These are phyloP conservation scores for Copromyces sp. DNA, from an alignment of 495 filamentous ascomycete species.

Conservation along the genomic window DNA sequence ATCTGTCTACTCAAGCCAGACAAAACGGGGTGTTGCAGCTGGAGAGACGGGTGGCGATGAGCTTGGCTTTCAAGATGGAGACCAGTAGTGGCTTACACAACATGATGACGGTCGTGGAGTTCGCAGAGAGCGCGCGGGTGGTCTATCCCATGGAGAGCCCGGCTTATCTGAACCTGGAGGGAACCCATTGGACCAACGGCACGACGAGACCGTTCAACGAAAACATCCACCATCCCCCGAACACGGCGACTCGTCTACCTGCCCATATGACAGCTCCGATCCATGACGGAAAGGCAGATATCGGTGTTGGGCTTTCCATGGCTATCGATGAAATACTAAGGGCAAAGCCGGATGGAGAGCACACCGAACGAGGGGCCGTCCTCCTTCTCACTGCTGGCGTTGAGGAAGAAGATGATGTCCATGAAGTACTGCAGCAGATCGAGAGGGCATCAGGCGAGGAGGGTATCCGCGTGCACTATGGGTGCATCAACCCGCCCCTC, in stretches of 20 bases:
- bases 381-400: constrained; percentile 8
- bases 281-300: background rate
- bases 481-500: constrained; percentile 8
- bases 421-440: constrained; percentile 3
- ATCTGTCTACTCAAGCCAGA: background rate
- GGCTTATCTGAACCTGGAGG: background rate
- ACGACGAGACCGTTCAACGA: background rate
- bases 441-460: constrained; percentile 12
- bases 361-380: constrained; percentile 12
- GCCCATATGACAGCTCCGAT: background rate
- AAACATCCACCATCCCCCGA: background rate
- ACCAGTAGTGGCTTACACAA: constrained; percentile 1
- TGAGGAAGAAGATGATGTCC: background rate
- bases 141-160: constrained; percentile 10
- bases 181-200: background rate
- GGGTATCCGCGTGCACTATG: constrained; percentile 18
- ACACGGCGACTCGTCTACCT: background rate
- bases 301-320: constrained; percentile 10
- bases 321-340: constrained; percentile 10
- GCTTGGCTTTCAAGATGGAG: background rate
- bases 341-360: constrained; percentile 10
- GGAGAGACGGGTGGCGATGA: background rate
- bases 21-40: background rate
- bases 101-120: constrained; percentile 8
- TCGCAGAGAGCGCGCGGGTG: constrained; percentile 4